Percentiles rank a stretch among this genome's conserved stretches.
Conservation (phyloP, 1,284 basidiomycete species). For the Ceratobasidium theobromae region DNA sequence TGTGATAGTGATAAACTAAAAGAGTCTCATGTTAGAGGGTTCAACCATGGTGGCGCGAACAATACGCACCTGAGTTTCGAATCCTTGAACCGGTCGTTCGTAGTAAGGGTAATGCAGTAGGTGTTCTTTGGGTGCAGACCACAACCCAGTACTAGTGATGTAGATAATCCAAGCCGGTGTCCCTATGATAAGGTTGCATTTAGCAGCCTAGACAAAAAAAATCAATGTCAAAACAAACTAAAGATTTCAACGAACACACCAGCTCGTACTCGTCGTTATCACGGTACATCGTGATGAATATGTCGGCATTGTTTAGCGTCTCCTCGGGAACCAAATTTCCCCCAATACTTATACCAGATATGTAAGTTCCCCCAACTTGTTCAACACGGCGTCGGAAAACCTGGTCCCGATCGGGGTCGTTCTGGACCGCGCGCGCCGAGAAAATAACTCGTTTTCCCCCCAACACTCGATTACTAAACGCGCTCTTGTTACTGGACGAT, state of each 20-base stretch:
- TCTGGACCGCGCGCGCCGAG: slow-evolving; percentile 56
- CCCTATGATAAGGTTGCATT: slow-evolving; percentile 64
- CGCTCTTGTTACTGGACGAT: slow-evolving; percentile 19
- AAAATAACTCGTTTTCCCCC: slow-evolving; percentile 60
- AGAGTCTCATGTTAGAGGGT: neutral
- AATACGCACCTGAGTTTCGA: slow-evolving; percentile 46
- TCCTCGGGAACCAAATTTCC: slow-evolving; percentile 46
- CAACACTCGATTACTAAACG: slow-evolving; percentile 16
- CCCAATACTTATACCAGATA: slow-evolving; percentile 13
- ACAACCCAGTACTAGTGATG: slow-evolving; percentile 61
- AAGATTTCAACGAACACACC: slow-evolving; percentile 36
- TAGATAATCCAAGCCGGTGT: slow-evolving; percentile 81
- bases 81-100: slow-evolving; percentile 46
- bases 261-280: slow-evolving; percentile 67
- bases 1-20: slow-evolving; percentile 75
- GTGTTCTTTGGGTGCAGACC: slow-evolving; percentile 68
- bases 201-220: slow-evolving; percentile 54
- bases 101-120: slow-evolving; percentile 61
- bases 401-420: slow-evolving; percentile 51
- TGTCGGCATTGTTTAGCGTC: slow-evolving; percentile 54
- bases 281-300: slow-evolving; percentile 68
- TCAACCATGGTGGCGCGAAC: neutral
- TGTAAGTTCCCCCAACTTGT: slow-evolving; percentile 52
- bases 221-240: neutral
- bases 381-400: slow-evolving; percentile 60